phyloP scores from a whole-genome alignment of 306 rosid species.

The Carpinus viminea region DNA sequence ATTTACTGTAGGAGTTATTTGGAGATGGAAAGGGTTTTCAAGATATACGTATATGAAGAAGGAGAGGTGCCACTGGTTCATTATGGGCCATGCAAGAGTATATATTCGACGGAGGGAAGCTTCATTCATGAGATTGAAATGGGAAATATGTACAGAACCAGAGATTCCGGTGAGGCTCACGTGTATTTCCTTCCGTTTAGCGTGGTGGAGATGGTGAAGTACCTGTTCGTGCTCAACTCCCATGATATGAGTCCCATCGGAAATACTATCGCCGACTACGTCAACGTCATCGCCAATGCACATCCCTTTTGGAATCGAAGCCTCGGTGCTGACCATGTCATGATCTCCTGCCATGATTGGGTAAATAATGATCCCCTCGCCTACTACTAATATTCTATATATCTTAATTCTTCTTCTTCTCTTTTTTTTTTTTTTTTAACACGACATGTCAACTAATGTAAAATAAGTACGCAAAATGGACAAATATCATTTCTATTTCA shows the following conservation, averaged over 20 bases:
- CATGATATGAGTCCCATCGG: constrained; percentile 27
- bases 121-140: constrained; percentile 47
- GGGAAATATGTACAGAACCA: constrained; percentile 31
- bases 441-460: too few species aligned
- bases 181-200: constrained; percentile 50
- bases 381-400: too few species aligned
- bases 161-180: constrained; percentile 38
- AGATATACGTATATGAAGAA: constrained; percentile 43
- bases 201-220: constrained; percentile 44
- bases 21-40: constrained; percentile 46
- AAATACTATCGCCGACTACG: constrained; percentile 32
- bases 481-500: too few species aligned
- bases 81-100: constrained; percentile 51
- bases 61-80: constrained; percentile 50
- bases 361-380: constrained; percentile 5
- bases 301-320: constrained; percentile 44
- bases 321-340: constrained; percentile 49
- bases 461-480: too few species aligned
- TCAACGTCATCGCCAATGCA: constrained; percentile 38
- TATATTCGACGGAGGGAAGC: constrained; percentile 49
- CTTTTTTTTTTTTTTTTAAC: too few species aligned
- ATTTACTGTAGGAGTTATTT: constrained; percentile 35
- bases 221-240: constrained; percentile 37
- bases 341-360: constrained; percentile 59
- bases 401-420: neutral